These are phyloP conservation scores for Lodderomyces beijingensis DNA, from an alignment of 1,139 yeast species.

Conservation along the genomic window DNA sequence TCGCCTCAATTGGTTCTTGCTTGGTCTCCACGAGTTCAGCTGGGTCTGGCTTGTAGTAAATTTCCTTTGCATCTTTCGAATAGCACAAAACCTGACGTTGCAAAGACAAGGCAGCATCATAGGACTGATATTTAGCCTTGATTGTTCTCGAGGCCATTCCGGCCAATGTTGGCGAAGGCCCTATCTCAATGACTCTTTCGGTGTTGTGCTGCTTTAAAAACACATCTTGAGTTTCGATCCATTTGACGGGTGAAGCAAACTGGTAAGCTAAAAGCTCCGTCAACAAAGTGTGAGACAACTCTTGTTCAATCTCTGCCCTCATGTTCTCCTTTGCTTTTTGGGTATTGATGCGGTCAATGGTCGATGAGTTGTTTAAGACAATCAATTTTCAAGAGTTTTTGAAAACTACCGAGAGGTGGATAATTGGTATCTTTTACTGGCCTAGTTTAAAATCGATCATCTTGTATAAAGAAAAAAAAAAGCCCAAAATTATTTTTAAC, in stretches of 20 bases:
- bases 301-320: conserved; percentile 98
- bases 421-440: no score
- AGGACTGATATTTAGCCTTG: conserved; percentile 93
- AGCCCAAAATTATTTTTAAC: no score
- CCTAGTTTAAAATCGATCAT: no score
- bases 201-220: conserved; percentile 90
- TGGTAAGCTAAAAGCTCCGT: conserved; percentile 97
- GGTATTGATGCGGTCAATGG: neutral
- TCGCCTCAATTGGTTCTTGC: conserved; percentile 24
- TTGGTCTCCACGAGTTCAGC: conserved; percentile 31
- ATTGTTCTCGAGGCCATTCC: conserved; percentile 98
- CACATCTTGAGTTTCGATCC: conserved; percentile 99
- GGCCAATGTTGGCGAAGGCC: conserved; percentile 97
- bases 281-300: conserved; percentile 87
- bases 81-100: conserved; percentile 96
- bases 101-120: conserved; percentile 93
- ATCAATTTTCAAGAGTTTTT: no score
- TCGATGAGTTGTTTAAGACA: no score
- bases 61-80: conserved; percentile 92
- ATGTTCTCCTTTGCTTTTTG: conserved; percentile 27
- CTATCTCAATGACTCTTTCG: conserved; percentile 95
- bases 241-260: conserved; percentile 98
- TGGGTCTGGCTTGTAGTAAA: conserved; percentile 92
- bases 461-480: no score
- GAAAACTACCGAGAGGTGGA: no score